Base-by-base conservation (phyloP, 768 basidiomycete genomes). In the Suillus variegatus region DNA sequence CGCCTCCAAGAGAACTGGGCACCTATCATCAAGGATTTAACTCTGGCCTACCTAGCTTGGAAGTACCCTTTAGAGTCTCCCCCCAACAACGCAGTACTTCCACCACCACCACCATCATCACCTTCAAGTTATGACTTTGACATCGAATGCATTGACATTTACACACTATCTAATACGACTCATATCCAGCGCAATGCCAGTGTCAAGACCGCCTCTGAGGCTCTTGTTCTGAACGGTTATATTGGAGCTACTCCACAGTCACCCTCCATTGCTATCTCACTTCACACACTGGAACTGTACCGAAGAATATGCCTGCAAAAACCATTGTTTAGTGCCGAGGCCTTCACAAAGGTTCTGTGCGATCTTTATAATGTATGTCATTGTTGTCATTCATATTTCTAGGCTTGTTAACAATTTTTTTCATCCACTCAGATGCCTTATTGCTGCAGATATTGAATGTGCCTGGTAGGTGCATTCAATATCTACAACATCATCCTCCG, bases 381-480 rank as follows among this genome's bases (percentile, higher is more conserved):
- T 44, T 7, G 18, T 41, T n/a, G n/a, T n/a, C n/a, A 4, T 2
- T 44, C 43, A 44, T 44, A 44, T 20, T 20, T 18, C 1, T 20
- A 20, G 43, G 7, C 43, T 55, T 47, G 36, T 54, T 20, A 38
- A 20, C 28, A 28, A 61, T 61, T 56, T 60, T 77, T 75, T 67
- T 71, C 0, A 69, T 77, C 6, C 80, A 77, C 38, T 13, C 6
- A 41, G 40, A 41, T 41, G 3, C 40, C 40, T 41, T 41, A 41
- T 63, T 64, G 52, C 7, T 68, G 63, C 6, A 49, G 54, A 2
- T 71, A 70, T 60, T 68, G 71, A 5, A 67, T 52, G 0, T 61
- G 68, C 10, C 67, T 84, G 25, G 70, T 74, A 1, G 69, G 74
- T 35, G 68, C 78, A 9, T 80, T 77, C 61, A 79, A 82, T 56